Base-by-base conservation (phyloP, 2,329 filamentous ascomycete species). In the Ceratocystis cubensis region DNA sequence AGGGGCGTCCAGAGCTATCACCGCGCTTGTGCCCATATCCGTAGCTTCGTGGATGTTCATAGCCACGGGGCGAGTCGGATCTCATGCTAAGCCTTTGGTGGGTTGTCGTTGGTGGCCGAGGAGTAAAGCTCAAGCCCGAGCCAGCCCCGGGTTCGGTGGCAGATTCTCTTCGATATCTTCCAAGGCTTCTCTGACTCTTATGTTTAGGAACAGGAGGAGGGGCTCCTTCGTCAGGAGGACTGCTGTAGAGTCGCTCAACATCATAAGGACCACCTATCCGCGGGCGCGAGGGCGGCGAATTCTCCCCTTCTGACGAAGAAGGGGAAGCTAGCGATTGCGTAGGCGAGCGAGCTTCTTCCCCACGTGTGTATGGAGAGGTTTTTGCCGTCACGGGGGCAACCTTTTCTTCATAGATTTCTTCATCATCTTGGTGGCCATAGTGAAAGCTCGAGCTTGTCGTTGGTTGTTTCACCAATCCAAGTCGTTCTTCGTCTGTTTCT, bases 391-490 rank as follows among this genome's bases (percentile, higher is more conserved):
- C 44, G 13, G 53, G 41, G 2, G 7, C 46, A 13, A 63, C 10
- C 63, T 67, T 67, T 57, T 67, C 66, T 22, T 67, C 66, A 45
- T 62, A 65, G 46, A 65, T 61, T 37, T 67, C 66, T 15, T 67
- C 66, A 17, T 67, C 66, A 6, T 67, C 63, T 8, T 67, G 45
- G 28, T 53, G 50, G 44, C 45, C 66, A 28, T 59, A 66, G 25
- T 50, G 46, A 50, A 66, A 62, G 37, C 37, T 64, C 13, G 61
- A 59, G 50, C 64, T 50, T 28, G 44, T 45, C 13, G 50, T 57
- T 72, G 91, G 88, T 30, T 88, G 88, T 71, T 87, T 88, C n/a
- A 96, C 91, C 3, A 96, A 81, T 0, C 91, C 91, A 5, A 93
- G 75, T 20, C 84, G 80, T 75, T 96, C 91, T 76, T 96, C 91